These are phyloP conservation scores for Salvia rosmarinus DNA, from an alignment of 257 asterid genomes.

Conservation along the genomic window DNA sequence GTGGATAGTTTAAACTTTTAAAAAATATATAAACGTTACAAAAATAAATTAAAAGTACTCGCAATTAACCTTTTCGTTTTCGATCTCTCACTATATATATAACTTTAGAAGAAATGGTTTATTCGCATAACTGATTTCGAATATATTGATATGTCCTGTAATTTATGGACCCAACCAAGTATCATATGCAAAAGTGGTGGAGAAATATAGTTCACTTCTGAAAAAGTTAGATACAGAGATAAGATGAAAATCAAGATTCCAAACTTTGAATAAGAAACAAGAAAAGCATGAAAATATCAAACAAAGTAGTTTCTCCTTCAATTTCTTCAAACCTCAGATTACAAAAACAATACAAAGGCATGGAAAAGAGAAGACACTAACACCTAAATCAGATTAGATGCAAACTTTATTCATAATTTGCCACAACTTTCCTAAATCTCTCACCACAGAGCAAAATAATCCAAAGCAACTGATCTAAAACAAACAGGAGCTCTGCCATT, in stretches of 20 bases:
- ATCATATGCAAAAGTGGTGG: not conserved
- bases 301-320: not conserved
- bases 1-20: no score
- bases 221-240: not conserved
- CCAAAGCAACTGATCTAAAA: slow-evolving; percentile 26
- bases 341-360: slow-evolving; percentile 6
- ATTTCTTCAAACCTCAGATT: slow-evolving; percentile 22
- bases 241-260: not conserved
- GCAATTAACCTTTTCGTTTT: not conserved
- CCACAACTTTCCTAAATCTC: not conserved
- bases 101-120: not conserved
- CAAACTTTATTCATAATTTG: slow-evolving; percentile 15
- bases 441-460: slow-evolving; percentile 1
- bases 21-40: no score
- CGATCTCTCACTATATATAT: not conserved
- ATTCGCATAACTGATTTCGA: not conserved
- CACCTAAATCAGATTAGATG: slow-evolving; percentile 16
- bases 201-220: not conserved
- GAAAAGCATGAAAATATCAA: not conserved
- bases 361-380: not conserved
- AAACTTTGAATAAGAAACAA: not conserved
- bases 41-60: no score
- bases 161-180: not conserved
- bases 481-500: slow-evolving; percentile 22
- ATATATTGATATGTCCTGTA: not conserved